These are phyloP conservation scores for Claviceps maximensis DNA, from an alignment of 2,329 filamentous ascomycete genomes.

Conservation along the genomic window DNA sequence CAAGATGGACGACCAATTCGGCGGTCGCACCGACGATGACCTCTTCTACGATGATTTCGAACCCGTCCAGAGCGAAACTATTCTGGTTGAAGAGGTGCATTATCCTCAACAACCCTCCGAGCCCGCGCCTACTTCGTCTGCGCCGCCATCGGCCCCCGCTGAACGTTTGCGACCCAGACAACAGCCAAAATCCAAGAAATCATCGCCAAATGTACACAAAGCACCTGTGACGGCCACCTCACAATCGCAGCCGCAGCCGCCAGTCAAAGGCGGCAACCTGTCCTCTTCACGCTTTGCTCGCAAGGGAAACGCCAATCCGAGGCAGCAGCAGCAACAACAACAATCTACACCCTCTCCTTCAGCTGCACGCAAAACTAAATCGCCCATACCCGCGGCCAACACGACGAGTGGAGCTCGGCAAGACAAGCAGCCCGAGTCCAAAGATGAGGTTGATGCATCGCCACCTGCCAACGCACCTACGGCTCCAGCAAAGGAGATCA, in stretches of 20 bases:
- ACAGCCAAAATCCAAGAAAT: slow-evolving; percentile 4
- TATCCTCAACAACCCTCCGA: slow-evolving; percentile 8
- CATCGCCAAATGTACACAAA: neutral
- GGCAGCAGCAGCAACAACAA: neutral
- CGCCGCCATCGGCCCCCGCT: slow-evolving; percentile 2
- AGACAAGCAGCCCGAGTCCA: neutral
- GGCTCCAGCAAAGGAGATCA: slow-evolving; percentile 12
- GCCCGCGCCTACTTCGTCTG: slow-evolving; percentile 7
- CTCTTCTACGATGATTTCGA: slow-evolving; percentile 51
- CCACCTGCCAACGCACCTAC: slow-evolving; percentile 20
- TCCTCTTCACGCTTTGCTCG: slow-evolving; percentile 8
- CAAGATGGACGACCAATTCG: slow-evolving; percentile 47
- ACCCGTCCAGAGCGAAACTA: slow-evolving; percentile 29
- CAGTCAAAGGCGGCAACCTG: slow-evolving; percentile 4
- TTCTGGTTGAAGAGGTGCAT: slow-evolving; percentile 13
- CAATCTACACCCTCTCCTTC: slow-evolving; percentile 6
- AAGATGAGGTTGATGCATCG: slow-evolving; percentile 2
- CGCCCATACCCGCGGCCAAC: neutral
- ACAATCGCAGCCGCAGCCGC: neutral
- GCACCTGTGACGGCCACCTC: slow-evolving; percentile 7
- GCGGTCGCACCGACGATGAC: slow-evolving; percentile 48
- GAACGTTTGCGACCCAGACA: slow-evolving; percentile 7
- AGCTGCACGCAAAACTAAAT: neutral
- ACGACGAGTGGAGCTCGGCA: neutral
- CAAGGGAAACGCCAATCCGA: slow-evolving; percentile 8